Evolutionary conservation across 192 early-diverging fungal species (phyloP), one percentile per base, ranked within the genome.

Genomic region (Coemansia sp.): DNA sequence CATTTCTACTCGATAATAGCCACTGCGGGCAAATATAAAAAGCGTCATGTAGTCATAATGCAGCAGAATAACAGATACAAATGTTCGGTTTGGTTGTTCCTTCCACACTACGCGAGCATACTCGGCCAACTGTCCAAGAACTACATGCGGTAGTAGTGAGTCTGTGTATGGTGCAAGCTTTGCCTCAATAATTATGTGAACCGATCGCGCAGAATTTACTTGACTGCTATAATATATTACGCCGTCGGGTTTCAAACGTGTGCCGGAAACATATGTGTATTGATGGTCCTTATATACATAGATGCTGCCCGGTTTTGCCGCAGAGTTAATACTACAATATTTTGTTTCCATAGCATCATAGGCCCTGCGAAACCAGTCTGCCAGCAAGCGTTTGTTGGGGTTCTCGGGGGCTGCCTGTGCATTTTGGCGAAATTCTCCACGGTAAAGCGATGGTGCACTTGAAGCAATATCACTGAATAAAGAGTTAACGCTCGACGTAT

Each of bases 1-100:
- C n/a, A 59, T 5, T 12, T n/a, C 6, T 2, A 47, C 58, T 1
- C 42, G 15, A n/a, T 26, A 24, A 15, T 25, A 42, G 3, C 8
- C 20, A 20, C 4, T 21, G 5, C 60, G 60, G 0, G 58, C 56
- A 55, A 68, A 62, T 4, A 68, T 23, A 15, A 61, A 20, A 0
- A 68, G 20, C 14, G 42, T 26, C 10, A 61, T n/a, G 2, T 36
- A 2, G 8, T 14, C 23, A 7, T 52, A 54, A n/a, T 56, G 58
- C 20, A 62, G 44, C 5, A 68, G 20, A 2, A 68, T 31, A 1
- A 62, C 25, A 1, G 66, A 54, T 10, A 68, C 59, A 50, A 68
- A 68, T 0, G 53, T 57, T 7, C 58, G 60, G 12, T 48, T 36
- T 2, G 34, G 57, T 21, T 21, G 21, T 1, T 21, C 21, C 21